These are phyloP conservation scores for Clonostachys solani DNA, from an alignment of 2,329 filamentous ascomycete genomes.

Conservation along the genomic window DNA sequence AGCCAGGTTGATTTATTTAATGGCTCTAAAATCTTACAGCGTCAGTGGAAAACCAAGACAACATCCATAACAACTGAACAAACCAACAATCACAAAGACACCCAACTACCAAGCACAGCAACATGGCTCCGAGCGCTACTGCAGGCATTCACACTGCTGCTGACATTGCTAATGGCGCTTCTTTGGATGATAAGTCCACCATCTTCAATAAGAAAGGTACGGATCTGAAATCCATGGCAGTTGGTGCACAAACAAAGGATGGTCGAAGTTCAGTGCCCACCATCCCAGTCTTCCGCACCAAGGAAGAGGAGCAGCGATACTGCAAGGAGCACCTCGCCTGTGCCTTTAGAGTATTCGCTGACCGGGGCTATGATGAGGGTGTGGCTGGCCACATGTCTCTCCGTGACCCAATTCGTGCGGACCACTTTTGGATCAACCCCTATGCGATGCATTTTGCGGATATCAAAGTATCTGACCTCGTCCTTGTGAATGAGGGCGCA, in stretches of 20 bases:
- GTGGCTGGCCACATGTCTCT: slow-evolving; percentile 62
- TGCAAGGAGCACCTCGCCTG: slow-evolving; percentile 34
- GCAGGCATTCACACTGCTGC: too few relatives aligned
- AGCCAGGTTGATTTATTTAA: too few relatives aligned
- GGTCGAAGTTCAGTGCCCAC: slow-evolving; percentile 33
- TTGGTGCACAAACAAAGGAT: neutral
- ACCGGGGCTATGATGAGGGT: slow-evolving; percentile 50
- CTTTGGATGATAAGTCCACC: too few relatives aligned
- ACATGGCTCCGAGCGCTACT: too few relatives aligned
- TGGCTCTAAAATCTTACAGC: too few relatives aligned
- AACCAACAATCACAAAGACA: too few relatives aligned
- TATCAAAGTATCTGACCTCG: slow-evolving; percentile 57
- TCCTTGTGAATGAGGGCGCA: slow-evolving; percentile 55
- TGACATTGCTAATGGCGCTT: too few relatives aligned
- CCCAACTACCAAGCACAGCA: too few relatives aligned
- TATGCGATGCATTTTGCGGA: slow-evolving; percentile 54
- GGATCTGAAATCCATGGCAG: neutral
- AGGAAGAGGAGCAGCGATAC: slow-evolving; percentile 29
- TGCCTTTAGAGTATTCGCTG: slow-evolving; percentile 42
- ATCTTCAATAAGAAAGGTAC: neutral
- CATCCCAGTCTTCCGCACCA: slow-evolving; percentile 50
- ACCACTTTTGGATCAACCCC: slow-evolving; percentile 64
- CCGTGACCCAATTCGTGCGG: slow-evolving; percentile 53
- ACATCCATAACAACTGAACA: too few relatives aligned
- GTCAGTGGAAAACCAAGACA: too few relatives aligned